Evolutionary conservation across 2,329 filamentous ascomycete genomes (phyloP).

Genomic region (Cordyceps cicadae): DNA sequence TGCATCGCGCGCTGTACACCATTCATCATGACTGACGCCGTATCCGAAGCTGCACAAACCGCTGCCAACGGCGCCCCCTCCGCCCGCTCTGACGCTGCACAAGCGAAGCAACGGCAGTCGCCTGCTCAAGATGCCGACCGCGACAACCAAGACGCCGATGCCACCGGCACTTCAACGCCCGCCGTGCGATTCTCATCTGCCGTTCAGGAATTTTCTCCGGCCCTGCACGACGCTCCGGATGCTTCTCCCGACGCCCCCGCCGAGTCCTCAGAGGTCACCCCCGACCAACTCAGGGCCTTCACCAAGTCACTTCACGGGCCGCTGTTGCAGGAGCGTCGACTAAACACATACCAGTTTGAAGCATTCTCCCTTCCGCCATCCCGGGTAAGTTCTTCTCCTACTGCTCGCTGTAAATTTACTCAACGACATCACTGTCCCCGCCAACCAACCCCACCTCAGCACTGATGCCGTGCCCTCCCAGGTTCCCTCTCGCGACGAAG

Average conservation of each 20-base stretch:
- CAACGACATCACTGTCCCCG: neutral
- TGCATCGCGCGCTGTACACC: neutral
- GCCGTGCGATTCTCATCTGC: conserved; percentile 65
- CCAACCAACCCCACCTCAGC: conserved; percentile 1
- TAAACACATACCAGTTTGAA: conserved; percentile 84
- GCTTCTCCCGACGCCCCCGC: conserved; percentile 17
- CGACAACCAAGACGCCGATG: conserved; percentile 17
- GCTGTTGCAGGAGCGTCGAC: conserved; percentile 70
- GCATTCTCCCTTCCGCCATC: conserved; percentile 81
- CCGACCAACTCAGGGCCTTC: conserved; percentile 62
- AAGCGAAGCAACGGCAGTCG: conserved; percentile 15
- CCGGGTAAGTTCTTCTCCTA: conserved; percentile 52
- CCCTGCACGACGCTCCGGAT: conserved; percentile 16
- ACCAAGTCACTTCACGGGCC: conserved; percentile 64
- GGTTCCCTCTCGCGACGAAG: conserved; percentile 54
- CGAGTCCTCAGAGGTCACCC: conserved; percentile 35
- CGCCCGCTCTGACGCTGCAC: conserved; percentile 13
- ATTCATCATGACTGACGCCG: conserved; percentile 11
- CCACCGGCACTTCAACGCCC: conserved; percentile 23
- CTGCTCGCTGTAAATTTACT: neutral
- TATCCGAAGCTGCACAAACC: conserved; percentile 4
- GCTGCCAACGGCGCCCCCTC: neutral
- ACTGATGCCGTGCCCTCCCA: conserved; percentile 21
- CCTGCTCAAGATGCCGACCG: neutral
- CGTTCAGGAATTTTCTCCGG: conserved; percentile 55